Evolutionary conservation across 768 basidiomycete genomes (phyloP), one percentile per base, ranked within the genome.

Genomic region (Suillus lakei): DNA sequence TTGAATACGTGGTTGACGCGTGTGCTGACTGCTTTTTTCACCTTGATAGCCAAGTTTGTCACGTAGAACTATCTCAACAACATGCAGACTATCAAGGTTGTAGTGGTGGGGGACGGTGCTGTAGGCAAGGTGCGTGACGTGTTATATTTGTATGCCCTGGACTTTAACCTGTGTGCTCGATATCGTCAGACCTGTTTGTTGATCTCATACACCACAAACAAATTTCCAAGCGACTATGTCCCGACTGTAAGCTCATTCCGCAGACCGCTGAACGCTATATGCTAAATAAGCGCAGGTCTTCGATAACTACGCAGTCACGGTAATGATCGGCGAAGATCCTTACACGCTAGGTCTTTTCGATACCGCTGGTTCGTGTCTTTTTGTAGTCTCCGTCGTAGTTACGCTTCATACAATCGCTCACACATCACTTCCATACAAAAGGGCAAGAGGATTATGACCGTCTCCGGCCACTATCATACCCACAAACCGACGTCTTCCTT

Each of bases 361-460:
- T 85, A 99, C 98, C 66, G 98, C 98, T 71, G 96, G 96, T 96
- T 69, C 72, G 92, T 86, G 56, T 12, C 62, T n/a, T 64, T 21
- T 62, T 23, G 6, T 54, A 51, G 61, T 16, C 53, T 46, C 15
- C 38, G 2, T 9, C 48, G 3, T 62, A 53, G 8, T 46, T 39
- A 55, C 67, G 58, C 68, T 55, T 60, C 44, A 62, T 62, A 21
- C 63, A 21, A 60, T 60, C 60, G 62, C 63, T 67, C 53, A 68
- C 62, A 64, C 60, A 66, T 66, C 62, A 67, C 76, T 41, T 59
- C 58, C 58, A 59, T 18, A 59, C 8, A 21, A 59, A 59, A 95
- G 95, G 95, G 78, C 98, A 99, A 85, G 98, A 99, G 85, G 98
- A 99, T 86, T 99, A 99, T 80, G 98, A 99, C 78, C 93, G 98